Evolutionary conservation across 805 yeast genomes (phyloP), one percentile per base, ranked within the genome.

Genomic region (Metschnikowia peoriensis): DNA sequence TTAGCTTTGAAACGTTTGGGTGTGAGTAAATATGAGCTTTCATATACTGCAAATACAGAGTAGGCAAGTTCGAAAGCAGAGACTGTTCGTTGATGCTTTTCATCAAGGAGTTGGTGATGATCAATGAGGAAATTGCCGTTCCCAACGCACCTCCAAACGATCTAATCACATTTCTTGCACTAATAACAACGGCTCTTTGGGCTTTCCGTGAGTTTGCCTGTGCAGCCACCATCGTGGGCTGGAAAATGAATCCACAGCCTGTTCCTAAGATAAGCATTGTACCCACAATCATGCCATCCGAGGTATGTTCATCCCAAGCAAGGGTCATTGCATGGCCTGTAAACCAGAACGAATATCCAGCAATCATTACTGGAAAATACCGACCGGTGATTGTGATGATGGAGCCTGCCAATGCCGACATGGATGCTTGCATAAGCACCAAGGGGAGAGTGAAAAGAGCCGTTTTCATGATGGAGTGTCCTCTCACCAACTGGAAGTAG

Each of bases 91-190:
- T 47, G 27, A 71, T 60, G 38, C 66, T 60, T 40, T 57, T 54
- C 50, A 69, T 50, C 38, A 74, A 56, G 0, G 73, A 59, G 54
- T 73, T 75, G 50, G 74, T 66, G 16, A 73, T 65, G 32, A 72
- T 70, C 14, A 72, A 65, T 1, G 79, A 71, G 27, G 71, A 63
- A 9, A 79, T 65, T 0, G 86, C 85, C 38, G 82, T 68, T 0
- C 88, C 87, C 28, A 81, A 67, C 1, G 86, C 76, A n/a, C 85
- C 85, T 14, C 88, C 88, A 51, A 84, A 75, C 2, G 84, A 78
- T 50, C 88, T 68, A 44, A 80, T 58, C 27, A 81, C 81, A 58
- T 82, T 82, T 62, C 88, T 71, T 1, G 84, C 71, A 2, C 84
- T 73, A 9, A 82, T 81, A 12, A 81, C 81, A 11, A 83, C 83